These are phyloP conservation scores for Apiotrichum gracile DNA, from an alignment of 1,284 basidiomycete genomes.

Conservation along the genomic window DNA sequence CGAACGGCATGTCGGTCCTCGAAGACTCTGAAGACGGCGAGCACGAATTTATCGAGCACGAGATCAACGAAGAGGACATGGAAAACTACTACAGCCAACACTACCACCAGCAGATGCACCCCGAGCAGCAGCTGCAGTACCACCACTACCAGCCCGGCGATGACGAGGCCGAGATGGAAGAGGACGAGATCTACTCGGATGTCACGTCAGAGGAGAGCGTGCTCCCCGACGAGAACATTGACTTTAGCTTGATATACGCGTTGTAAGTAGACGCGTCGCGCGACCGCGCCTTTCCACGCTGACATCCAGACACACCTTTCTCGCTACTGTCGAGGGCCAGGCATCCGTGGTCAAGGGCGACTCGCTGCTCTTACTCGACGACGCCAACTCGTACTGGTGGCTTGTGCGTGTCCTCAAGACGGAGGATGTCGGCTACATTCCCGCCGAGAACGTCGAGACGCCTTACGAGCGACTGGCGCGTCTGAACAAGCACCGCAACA, in stretches of 20 bases:
- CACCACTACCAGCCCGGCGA: constrained; percentile 17
- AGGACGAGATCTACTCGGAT: constrained; percentile 32
- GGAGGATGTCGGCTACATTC: constrained; percentile 98
- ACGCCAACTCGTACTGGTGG: constrained; percentile 98
- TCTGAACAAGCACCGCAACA: constrained; percentile 95
- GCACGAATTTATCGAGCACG: constrained; percentile 3
- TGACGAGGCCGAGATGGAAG: constrained; percentile 35
- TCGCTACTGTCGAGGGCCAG: constrained; percentile 92
- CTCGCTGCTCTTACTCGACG: constrained; percentile 86
- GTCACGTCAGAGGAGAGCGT: constrained; percentile 47
- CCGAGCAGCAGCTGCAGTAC: constrained; percentile 39
- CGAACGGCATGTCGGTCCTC: constrained; percentile 24
- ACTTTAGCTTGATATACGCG: constrained; percentile 52
- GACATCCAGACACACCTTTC: constrained; percentile 65
- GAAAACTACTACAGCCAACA: constrained; percentile 14
- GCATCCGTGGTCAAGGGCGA: constrained; percentile 95
- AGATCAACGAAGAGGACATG: constrained; percentile 7
- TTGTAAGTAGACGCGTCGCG: constrained; percentile 46
- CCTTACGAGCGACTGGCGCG: constrained; percentile 92
- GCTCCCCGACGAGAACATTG: constrained; percentile 51
- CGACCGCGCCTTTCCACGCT: not conserved
- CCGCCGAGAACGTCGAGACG: constrained; percentile 98
- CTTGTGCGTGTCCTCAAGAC: constrained; percentile 92
- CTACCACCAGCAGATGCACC: constrained; percentile 13
- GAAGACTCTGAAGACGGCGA: constrained; percentile 28